phyloP scores from a whole-genome alignment of 2,329 filamentous ascomycete genomes.

The Septoria petroselini region DNA sequence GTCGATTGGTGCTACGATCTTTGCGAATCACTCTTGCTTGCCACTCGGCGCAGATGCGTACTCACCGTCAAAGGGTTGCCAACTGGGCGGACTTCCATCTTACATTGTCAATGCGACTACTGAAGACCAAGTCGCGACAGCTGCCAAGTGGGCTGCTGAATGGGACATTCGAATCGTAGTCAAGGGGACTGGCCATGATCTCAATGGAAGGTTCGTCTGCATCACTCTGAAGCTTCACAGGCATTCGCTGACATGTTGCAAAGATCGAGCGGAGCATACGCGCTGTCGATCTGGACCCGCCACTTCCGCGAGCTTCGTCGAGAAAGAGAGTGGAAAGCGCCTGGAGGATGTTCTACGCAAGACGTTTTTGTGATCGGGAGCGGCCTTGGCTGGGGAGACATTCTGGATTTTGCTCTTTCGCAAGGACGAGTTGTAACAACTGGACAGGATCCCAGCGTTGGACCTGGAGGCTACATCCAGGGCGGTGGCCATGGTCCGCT shows the following conservation, averaged over 20 bases:
- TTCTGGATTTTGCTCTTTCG: constrained; percentile 23
- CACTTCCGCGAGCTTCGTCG: constrained; percentile 16
- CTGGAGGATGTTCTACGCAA: constrained; percentile 6
- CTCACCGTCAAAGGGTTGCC: constrained; percentile 30
- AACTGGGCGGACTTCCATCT: constrained; percentile 33
- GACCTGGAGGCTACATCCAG: constrained; percentile 54
- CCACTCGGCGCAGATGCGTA: constrained; percentile 33
- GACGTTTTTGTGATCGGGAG: constrained; percentile 31
- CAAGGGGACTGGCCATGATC: constrained; percentile 25
- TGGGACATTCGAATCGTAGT: constrained; percentile 20
- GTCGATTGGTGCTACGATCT: constrained; percentile 35
- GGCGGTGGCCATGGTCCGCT: constrained; percentile 60
- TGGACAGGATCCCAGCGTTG: constrained; percentile 20
- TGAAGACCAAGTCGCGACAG: constrained; percentile 31
- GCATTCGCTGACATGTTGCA: neutral
- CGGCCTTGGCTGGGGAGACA: constrained; percentile 27
- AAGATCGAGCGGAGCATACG: constrained; percentile 20
- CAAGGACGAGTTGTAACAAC: constrained; percentile 22
- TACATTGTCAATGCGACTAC: constrained; percentile 39
- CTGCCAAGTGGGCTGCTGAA: constrained; percentile 32
- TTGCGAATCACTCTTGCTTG: constrained; percentile 38
- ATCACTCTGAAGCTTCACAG: neutral
- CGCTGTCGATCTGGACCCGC: constrained; percentile 23
- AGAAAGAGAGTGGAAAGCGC: constrained; percentile 8
- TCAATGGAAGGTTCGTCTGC: constrained; percentile 16